Evolutionary conservation across 1,284 basidiomycete species (phyloP).

Genomic region (Apiotrichum mycotoxinovorans): DNA sequence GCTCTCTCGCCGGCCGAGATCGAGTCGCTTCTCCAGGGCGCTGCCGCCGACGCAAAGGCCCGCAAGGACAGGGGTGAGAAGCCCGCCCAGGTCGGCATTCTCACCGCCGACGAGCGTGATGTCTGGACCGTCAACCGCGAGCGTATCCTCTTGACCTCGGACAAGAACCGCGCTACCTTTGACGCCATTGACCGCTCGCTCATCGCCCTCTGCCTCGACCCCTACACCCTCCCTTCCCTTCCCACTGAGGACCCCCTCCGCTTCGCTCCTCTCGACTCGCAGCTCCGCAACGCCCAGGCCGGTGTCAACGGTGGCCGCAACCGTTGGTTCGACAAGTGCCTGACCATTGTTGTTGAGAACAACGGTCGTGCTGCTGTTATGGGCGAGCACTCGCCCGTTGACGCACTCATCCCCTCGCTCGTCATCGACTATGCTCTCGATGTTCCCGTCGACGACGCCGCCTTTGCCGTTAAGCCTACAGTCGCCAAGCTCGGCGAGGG

Average conservation of each 20-base stretch:
- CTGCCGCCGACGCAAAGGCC: conserved; percentile 65
- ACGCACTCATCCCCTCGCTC: conserved; percentile 87
- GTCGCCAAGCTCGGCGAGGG: conserved; percentile 31
- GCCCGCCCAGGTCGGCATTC: conserved; percentile 63
- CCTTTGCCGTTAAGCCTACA: conserved; percentile 35
- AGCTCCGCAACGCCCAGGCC: conserved; percentile 71
- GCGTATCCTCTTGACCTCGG: conserved; percentile 65
- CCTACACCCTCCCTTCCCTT: conserved; percentile 50
- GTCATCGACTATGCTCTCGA: conserved; percentile 80
- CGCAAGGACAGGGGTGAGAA: conserved; percentile 58
- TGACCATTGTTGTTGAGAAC: conserved; percentile 77
- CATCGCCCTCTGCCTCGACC: conserved; percentile 64
- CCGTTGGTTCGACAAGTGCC: conserved; percentile 89
- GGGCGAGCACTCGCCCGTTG: conserved; percentile 90
- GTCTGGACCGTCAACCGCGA: conserved; percentile 75
- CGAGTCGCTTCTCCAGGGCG: conserved; percentile 62
- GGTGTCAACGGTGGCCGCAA: conserved; percentile 68
- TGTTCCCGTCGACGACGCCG: conserved; percentile 58
- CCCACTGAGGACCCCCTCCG: conserved; percentile 53
- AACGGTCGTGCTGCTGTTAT: conserved; percentile 80
- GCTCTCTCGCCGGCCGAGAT: conserved; percentile 57
- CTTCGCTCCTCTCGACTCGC: conserved; percentile 62
- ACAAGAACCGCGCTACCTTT: conserved; percentile 61
- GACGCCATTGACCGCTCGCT: conserved; percentile 68
- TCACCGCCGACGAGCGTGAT: conserved; percentile 79